These are phyloP conservation scores for Neopestalotiopsis clavispora DNA, from an alignment of 2,329 filamentous ascomycete genomes.

Conservation along the genomic window DNA sequence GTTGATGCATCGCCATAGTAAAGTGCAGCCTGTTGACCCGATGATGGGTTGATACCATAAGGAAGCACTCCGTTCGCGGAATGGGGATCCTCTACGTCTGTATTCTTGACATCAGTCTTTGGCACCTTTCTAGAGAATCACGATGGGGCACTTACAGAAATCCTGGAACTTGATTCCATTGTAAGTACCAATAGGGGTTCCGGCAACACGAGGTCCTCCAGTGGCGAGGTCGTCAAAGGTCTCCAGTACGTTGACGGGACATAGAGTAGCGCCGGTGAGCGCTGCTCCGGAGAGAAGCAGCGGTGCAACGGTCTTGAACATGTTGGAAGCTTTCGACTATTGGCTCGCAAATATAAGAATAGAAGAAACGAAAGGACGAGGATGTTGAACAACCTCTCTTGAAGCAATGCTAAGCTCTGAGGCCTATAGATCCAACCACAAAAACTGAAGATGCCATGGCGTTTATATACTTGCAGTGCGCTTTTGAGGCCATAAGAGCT, in stretches of 20 bases:
- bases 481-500: background rate
- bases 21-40: background rate
- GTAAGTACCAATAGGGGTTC: background rate
- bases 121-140: no score
- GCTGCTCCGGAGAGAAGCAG: background rate
- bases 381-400: background rate
- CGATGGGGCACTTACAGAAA: background rate
- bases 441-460: background rate
- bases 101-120: background rate
- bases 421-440: background rate
- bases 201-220: background rate
- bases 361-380: background rate
- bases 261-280: background rate
- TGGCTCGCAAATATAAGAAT: background rate
- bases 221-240: background rate
- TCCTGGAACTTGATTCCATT: slow-evolving; percentile 12
- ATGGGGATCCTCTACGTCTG: slow-evolving; percentile 1
- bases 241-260: background rate
- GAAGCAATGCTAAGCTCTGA: background rate
- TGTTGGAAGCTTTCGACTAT: background rate
- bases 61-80: background rate
- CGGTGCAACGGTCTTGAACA: background rate
- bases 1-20: slow-evolving; percentile 2
- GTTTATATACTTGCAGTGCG: background rate
- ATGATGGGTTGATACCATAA: slow-evolving; percentile 3